Conservation (phyloP, 2,329 filamentous ascomycete genomes). For the Onygenales sp. region DNA sequence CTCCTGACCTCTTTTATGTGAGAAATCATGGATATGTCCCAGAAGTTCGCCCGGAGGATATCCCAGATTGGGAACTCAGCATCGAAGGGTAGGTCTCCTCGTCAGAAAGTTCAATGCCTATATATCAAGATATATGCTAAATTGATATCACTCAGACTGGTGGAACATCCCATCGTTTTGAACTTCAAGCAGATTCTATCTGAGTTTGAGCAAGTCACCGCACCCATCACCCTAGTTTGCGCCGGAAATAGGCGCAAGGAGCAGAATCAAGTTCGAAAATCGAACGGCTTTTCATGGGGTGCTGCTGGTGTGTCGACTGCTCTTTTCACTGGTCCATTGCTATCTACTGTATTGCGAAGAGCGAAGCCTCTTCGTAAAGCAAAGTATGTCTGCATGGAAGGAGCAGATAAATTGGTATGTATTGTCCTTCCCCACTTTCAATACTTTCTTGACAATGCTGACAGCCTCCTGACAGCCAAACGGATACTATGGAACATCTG, state of each 20-base stretch:
- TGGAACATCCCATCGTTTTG: slow-evolving; percentile 64
- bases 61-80: slow-evolving; percentile 70
- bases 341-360: slow-evolving; percentile 59
- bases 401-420: slow-evolving; percentile 64
- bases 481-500: slow-evolving; percentile 76
- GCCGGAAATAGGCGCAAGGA: slow-evolving; percentile 88
- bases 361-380: slow-evolving; percentile 62
- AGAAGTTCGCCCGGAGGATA: slow-evolving; percentile 59
- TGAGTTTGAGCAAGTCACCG: slow-evolving; percentile 72
- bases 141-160: slow-evolving; percentile 42
- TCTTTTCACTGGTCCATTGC: slow-evolving; percentile 72
- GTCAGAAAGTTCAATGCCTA: neutral
- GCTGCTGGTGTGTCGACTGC: slow-evolving; percentile 78
- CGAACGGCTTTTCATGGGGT: slow-evolving; percentile 92
- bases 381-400: slow-evolving; percentile 82
- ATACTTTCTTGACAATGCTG: slow-evolving; percentile 5
- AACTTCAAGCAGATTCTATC: slow-evolving; percentile 62
- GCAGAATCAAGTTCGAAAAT: slow-evolving; percentile 82
- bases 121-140: neutral
- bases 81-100: slow-evolving; percentile 54
- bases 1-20: slow-evolving; percentile 82
- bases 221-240: slow-evolving; percentile 81
- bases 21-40: slow-evolving; percentile 83
- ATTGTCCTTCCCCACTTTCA: slow-evolving; percentile 1
- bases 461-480: slow-evolving; percentile 50